phyloP scores from a whole-genome alignment of 306 rosid genomes.

The Medicago arabica region DNA sequence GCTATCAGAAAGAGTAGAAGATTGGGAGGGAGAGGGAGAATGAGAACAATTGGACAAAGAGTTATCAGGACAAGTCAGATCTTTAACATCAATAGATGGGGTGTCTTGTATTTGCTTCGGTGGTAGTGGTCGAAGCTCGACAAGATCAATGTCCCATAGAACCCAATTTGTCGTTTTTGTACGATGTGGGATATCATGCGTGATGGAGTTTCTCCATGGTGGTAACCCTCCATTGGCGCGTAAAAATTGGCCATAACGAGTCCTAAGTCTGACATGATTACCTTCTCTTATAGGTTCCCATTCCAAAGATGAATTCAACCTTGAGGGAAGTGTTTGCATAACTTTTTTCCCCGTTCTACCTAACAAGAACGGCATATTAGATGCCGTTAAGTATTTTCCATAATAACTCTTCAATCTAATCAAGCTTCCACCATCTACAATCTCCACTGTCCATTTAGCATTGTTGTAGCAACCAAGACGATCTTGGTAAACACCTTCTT shows the following conservation, averaged over 20 bases:
- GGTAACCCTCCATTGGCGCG: slow-evolving; percentile 78
- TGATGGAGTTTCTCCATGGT: slow-evolving; percentile 78
- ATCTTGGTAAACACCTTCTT: slow-evolving; percentile 62
- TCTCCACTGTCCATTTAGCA: slow-evolving; percentile 76
- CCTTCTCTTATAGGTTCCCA: slow-evolving; percentile 83
- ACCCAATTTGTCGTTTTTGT: slow-evolving; percentile 61
- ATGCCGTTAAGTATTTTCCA: slow-evolving; percentile 73
- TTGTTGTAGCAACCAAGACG: slow-evolving; percentile 58
- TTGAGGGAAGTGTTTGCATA: slow-evolving; percentile 57
- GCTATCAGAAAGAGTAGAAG: background rate
- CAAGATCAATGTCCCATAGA: slow-evolving; percentile 74
- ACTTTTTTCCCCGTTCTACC: slow-evolving; percentile 78
- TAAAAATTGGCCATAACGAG: slow-evolving; percentile 63
- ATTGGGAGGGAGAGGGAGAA: background rate
- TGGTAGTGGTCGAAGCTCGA: slow-evolving; percentile 47
- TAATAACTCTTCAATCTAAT: slow-evolving; percentile 67
- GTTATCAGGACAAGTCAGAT: background rate
- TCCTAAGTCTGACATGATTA: slow-evolving; percentile 60
- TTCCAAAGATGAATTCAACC: slow-evolving; percentile 61
- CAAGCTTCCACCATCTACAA: slow-evolving; percentile 20
- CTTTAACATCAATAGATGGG: background rate
- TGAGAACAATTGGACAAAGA: background rate
- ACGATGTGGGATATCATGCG: slow-evolving; percentile 71
- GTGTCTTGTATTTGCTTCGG: slow-evolving; percentile 2
- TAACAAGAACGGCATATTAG: slow-evolving; percentile 59